Conservation (phyloP, 495 filamentous ascomycete species). For the Talaromyces adpressus region DNA sequence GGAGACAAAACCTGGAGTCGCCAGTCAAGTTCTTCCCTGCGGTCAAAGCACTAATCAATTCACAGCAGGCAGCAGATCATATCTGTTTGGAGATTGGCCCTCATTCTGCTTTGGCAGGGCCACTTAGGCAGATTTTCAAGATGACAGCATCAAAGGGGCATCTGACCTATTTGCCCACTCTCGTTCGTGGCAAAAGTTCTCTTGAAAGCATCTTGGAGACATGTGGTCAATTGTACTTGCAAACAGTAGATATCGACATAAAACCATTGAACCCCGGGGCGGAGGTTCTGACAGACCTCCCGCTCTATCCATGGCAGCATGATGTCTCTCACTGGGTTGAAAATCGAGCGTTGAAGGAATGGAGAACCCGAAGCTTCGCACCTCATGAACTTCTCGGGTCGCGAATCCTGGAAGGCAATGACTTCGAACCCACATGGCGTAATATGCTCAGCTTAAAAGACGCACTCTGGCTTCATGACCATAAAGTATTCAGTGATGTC, state of each 20-base stretch:
- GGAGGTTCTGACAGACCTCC: conserved; percentile 31
- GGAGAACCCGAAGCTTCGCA: conserved; percentile 36
- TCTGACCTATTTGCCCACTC: background rate
- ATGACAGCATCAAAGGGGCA: no score
- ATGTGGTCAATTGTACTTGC: conserved; percentile 20
- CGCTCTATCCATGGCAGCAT: conserved; percentile 46
- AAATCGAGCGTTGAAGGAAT: conserved; percentile 33
- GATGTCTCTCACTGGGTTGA: conserved; percentile 38
- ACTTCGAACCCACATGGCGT: conserved; percentile 42
- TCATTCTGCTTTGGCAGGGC: no score
- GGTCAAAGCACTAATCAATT: no score
- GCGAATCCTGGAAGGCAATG: conserved; percentile 27
- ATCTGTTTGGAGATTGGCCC: no score
- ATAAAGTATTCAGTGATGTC: conserved; percentile 30
- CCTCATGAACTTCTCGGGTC: conserved; percentile 42
- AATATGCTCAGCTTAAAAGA: conserved; percentile 36
- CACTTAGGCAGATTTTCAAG: no score
- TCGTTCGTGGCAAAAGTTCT: background rate
- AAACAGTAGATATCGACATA: background rate
- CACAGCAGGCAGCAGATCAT: no score
- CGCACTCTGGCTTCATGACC: conserved; percentile 43
- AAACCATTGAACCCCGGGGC: conserved; percentile 28
- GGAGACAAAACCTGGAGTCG: no score
- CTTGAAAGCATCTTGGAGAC: conserved; percentile 15
- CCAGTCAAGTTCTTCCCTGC: no score